Base-by-base conservation (phyloP, 2,329 filamentous ascomycete genomes). In the Xylaria hypoxylon region DNA sequence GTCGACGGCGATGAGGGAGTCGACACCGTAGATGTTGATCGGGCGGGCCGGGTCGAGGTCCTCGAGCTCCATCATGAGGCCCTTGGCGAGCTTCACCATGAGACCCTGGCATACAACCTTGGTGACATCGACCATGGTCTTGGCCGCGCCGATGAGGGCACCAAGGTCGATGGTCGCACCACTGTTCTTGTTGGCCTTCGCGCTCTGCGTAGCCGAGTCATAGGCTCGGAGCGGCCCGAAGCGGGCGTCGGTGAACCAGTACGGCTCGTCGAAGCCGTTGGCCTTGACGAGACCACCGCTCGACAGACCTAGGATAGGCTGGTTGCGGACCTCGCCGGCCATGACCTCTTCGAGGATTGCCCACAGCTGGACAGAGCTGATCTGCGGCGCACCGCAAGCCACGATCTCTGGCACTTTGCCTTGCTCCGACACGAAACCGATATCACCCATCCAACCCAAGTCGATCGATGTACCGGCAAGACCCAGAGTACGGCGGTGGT, bases 61-160 rank as follows among this genome's bases (percentile, higher is more conserved):
- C 55, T 75, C 73, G 28, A 76, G 69, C 59, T 76, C 73, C 74
- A 74, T 75, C 72, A 75, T 76, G 62, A 75, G 68, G 55, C 71
- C 71, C 68, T 73, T 75, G 48, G 73, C 72, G 13, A 76, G 70
- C 71, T 74, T 75, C 26, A 59, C 67, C 72, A 74, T 74, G 35
- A 76, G 71, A 8, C 72, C 73, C 44, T 70, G 62, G 59, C 73
- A 73, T 35, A 76, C 73, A 22, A 68, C 57, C 42, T 57, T 62
- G 50, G 61, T 71, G 17, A 68, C 74, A 15, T 74, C 72, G 17
- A 64, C 64, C 40, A 70, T 51, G 8, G 64, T 72, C 63, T 72
- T 70, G 44, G 71, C 70, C 8, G 66, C 67, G 7, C 67, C 70
- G 26, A 75, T 56, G 56, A 70, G 63, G 4, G 67, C 70, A 15